Conservation (phyloP, 129 eudicot genomes). For the Centella asiatica region DNA sequence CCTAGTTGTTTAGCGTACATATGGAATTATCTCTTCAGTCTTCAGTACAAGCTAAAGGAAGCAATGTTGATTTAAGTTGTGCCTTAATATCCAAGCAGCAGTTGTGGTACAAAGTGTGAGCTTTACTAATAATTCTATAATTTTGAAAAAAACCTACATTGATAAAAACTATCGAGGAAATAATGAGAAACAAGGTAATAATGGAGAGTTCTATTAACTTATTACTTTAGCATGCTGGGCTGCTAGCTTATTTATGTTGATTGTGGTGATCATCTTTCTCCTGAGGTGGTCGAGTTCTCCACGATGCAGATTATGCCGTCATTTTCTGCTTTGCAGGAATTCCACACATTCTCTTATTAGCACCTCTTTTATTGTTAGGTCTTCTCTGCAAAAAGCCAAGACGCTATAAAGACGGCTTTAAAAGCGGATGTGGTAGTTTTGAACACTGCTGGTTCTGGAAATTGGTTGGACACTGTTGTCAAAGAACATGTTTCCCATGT, state of each 20-base stretch:
- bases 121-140: too few relatives aligned
- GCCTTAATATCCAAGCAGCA: too few relatives aligned
- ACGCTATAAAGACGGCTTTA: constrained; percentile 60
- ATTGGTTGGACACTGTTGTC: constrained; percentile 69
- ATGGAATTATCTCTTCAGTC: constrained; percentile 76
- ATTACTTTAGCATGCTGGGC: too few relatives aligned
- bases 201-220: too few relatives aligned
- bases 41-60: constrained; percentile 17
- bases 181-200: too few relatives aligned
- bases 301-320: neutral
- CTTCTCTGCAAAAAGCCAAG: constrained; percentile 57
- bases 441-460: constrained; percentile 90
- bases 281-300: too few relatives aligned
- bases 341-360: neutral
- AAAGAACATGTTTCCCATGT: constrained; percentile 58
- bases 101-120: too few relatives aligned
- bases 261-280: too few relatives aligned
- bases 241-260: too few relatives aligned
- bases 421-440: constrained; percentile 74
- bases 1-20: constrained; percentile 14
- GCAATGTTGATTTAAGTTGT: constrained; percentile 22
- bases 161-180: too few relatives aligned
- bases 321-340: constrained; percentile 44
- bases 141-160: too few relatives aligned
- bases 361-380: constrained; percentile 25